Evolutionary conservation across 2,329 filamentous ascomycete genomes (phyloP), one percentile per base, ranked within the genome.

Genomic region (Sarocladium strictum): DNA sequence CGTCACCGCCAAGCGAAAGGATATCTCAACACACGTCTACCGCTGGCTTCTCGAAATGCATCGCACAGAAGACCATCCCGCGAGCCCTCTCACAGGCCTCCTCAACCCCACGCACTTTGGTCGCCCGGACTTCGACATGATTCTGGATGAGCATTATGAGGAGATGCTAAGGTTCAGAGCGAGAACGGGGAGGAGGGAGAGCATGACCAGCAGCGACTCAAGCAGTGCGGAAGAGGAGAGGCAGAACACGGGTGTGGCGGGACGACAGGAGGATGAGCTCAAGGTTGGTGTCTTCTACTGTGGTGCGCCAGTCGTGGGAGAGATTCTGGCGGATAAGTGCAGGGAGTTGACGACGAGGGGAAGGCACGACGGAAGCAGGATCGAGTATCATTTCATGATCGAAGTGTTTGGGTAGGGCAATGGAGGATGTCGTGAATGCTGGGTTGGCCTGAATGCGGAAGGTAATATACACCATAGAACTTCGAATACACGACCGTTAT

Each of bases 261-360:
- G 15, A 12, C 67, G 19, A 61, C 47, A 65, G 6, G 65, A 66
- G 0, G 64, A 67, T 9, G 67, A 70, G 55, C 63, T 76, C 38
- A 78, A 76, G 58, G 74, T 82, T 0, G 79, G 78, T 0, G 74
- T 82, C 0, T 81, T 81, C 57, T 83, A 79, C 58, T 83, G 80
- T 52, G 80, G 80, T 2, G 72, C 76, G 0, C 77, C 79, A 0
- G 71, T 78, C 1, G 76, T 83, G n/a, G 78, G 80, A 0, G 73
- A 78, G 61, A 74, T 80, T 38, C 58, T 83, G 58, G 77, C 78
- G 10, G 79, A 83, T 65, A 72, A 76, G 58, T 83, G 79, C 56
- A 66, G 72, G 4, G 66, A 72, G 57, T 62, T 83, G 60, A 81
- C 76, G 10, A 68, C 74, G 1, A 72, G 77, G 57, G 78, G 76